Evolutionary conservation across 225 moss, liverwort and hornwort genomes (phyloP), one percentile per base, ranked within the genome.

Genomic region (Physcomitrellopsis africana): DNA sequence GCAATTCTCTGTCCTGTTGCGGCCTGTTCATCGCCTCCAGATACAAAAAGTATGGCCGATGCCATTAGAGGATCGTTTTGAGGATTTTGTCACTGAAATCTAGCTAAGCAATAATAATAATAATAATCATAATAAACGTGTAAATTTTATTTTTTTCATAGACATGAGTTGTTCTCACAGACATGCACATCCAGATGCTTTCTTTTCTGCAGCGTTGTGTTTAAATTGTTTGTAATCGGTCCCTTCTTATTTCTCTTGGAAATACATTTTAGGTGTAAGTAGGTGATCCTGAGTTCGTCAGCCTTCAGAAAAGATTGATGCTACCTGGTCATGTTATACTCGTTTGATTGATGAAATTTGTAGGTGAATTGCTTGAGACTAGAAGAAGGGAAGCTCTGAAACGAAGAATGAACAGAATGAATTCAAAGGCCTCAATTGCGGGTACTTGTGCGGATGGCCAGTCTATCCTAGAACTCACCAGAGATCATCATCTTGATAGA

Each of bases 401-500:
- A 70, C 85, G 81, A 72, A 89, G 84, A 64, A 68, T 65, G 27
- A 88, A 83, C 49, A 81, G 70, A 72, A 66, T 41, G 78, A 72
- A 51, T 46, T 70, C 37, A 61, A 79, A 60, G 52, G 70, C 56
- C 3, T 58, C 80, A 44, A 7, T 67, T 20, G 72, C 62, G 17
- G 68, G 73, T 77, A 74, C 72, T 61, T 87, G 83, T 81, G 82
- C 77, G 52, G 46, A 49, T 81, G 69, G 74, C 10, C 74, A 83
- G 70, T 72, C 79, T 32, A 57, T 72, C 26, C n/a, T 75, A 64
- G 93, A 91, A 72, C 89, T 93, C 43, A 93, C 91, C 37, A 76
- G 79, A 59, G 93, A 89, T 83, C 93, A 93, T 62, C 86, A 85
- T 3, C 91, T 91, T 20, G 88, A 93, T 74, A 90, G 89, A 81